Evolutionary conservation across 1,139 yeast species (phyloP), one percentile per base, ranked within the genome.

Genomic region (Geotrichum australiense): DNA sequence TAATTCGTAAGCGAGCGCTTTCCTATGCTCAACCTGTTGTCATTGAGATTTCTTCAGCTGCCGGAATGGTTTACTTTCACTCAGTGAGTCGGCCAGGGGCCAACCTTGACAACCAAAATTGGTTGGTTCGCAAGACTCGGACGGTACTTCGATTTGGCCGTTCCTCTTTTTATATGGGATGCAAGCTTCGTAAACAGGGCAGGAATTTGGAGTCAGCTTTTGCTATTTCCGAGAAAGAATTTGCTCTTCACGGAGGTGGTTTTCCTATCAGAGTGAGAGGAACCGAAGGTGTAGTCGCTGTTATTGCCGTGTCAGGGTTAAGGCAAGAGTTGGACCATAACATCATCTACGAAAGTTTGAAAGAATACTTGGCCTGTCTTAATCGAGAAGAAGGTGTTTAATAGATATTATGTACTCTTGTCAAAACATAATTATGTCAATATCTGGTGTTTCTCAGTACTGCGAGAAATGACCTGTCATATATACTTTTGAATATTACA

Each of bases 231-330:
- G 63, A 70, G 15, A 48, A 52, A 21, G 78, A 75, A n/a, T 77
- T 66, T 52, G 77, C 81, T 8, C 59, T 68, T 38, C 82, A 76
- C 51, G 85, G 83, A 8, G 84, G 84, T 34, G 74, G 76, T 41
- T 70, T 77, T 41, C 82, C 83, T 2, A 60, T 78, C 37, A 65
- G 70, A 39, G 63, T 74, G 14, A 57, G 59, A 10, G 65, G 65
- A 21, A 55, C 63, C 29, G 77, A 70, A 49, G 68, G 69, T 16
- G 62, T 75, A 21, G 64, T 74, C 28, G 85, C 73, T 1, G 71
- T 76, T 2, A 63, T 76, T 37, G 74, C 80, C n/a, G 69, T 77
- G 28, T 73, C 80, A 55, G 84, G 84, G 0, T 68, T 77, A 50
- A 48, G 56, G 12, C 63, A 59, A 49, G 56, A 57, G 38, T 50